Percentiles rank a stretch among this genome's conserved stretches.
Evolutionary conservation across 768 basidiomycete genomes (phyloP).

Genomic region (Boletus tomentosulus): DNA sequence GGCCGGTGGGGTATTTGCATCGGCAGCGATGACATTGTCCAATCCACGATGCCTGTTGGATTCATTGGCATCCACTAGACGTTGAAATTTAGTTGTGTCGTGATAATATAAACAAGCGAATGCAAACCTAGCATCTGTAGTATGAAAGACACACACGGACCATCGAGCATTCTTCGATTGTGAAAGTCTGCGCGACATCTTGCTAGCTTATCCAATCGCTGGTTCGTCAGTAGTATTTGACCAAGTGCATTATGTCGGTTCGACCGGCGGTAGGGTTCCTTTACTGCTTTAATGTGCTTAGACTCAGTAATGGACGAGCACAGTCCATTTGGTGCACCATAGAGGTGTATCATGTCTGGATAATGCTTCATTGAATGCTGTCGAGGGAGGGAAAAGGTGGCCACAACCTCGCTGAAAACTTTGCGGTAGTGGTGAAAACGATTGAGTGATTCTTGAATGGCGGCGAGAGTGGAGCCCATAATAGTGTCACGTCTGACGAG

Average conservation of each 20-base stretch:
- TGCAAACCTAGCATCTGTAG: too few relatives aligned
- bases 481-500: not conserved
- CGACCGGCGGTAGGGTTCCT: not conserved
- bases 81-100: too few relatives aligned
- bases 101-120: too few relatives aligned
- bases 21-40: too few relatives aligned
- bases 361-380: not conserved
- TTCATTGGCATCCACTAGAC: too few relatives aligned
- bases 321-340: not conserved
- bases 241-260: not conserved
- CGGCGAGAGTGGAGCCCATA: not conserved
- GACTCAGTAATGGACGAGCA: too few relatives aligned
- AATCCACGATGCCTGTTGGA: too few relatives aligned
- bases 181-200: too few relatives aligned
- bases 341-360: not conserved
- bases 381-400: not conserved
- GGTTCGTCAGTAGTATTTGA: not conserved
- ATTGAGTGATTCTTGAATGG: not conserved
- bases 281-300: not conserved
- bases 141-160: too few relatives aligned
- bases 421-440: not conserved
- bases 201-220: not conserved
- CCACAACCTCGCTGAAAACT: not conserved
- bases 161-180: too few relatives aligned
- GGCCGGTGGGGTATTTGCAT: too few relatives aligned